phyloP scores from a whole-genome alignment of 345 rosid species.

The Firmiana major region DNA sequence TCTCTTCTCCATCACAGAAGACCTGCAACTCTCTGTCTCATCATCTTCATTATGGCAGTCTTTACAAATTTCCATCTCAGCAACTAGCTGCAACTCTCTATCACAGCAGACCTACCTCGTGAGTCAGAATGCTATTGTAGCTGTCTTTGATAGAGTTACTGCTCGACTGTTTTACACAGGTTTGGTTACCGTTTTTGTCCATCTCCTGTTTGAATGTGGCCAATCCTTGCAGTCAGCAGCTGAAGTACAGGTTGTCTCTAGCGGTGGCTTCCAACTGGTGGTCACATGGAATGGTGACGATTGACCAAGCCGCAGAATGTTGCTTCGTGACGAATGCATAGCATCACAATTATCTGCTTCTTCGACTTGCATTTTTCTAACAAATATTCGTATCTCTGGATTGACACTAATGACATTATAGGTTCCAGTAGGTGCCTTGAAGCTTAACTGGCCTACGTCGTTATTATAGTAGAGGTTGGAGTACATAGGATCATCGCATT shows the following conservation, averaged over 20 bases:
- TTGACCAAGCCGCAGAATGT: neutral
- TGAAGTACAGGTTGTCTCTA: conserved; percentile 8
- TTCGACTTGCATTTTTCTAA: neutral
- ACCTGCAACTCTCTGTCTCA: too few relatives aligned
- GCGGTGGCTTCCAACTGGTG: neutral
- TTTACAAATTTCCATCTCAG: too few relatives aligned
- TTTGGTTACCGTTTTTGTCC: neutral
- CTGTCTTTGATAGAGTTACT: too few relatives aligned
- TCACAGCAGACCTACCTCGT: too few relatives aligned
- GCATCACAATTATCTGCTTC: neutral
- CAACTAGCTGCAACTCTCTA: too few relatives aligned
- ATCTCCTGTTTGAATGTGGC: neutral
- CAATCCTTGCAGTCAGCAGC: conserved; percentile 20
- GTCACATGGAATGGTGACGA: conserved; percentile 11
- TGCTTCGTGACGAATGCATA: neutral
- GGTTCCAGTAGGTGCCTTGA: neutral
- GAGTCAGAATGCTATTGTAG: too few relatives aligned
- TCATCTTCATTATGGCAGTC: too few relatives aligned
- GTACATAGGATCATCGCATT: conserved; percentile 13
- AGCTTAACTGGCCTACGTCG: neutral
- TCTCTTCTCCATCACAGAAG: too few relatives aligned
- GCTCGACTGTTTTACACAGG: too few relatives aligned
- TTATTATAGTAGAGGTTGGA: neutral
- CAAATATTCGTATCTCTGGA: neutral
- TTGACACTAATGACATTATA: neutral